phyloP scores from a whole-genome alignment of 2,329 filamentous ascomycete genomes.

The Herpotrichia juniperi region DNA sequence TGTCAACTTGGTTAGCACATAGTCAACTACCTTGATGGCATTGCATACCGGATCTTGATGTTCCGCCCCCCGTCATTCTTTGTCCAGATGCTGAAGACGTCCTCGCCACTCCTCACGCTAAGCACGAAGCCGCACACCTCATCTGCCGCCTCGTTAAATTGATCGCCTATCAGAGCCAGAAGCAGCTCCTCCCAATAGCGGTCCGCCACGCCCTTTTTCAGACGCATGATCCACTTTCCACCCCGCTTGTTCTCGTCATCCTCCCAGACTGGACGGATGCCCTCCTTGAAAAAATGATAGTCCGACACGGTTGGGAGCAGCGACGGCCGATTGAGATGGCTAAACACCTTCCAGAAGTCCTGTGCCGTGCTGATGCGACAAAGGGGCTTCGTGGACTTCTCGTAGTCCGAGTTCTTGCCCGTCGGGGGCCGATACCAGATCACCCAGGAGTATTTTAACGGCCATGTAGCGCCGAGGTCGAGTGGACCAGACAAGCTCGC shows the following conservation, averaged over 20 bases:
- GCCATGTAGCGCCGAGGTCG: conserved; percentile 47
- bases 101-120: conserved; percentile 92
- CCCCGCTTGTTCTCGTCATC: conserved; percentile 96
- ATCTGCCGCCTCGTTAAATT: conserved; percentile 89
- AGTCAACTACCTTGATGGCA: neutral
- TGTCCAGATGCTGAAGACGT: conserved; percentile 98
- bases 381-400: conserved; percentile 91
- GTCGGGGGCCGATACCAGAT: conserved; percentile 98
- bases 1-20: conserved; percentile 48
- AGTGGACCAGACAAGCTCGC: conserved; percentile 50
- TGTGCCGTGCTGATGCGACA: conserved; percentile 82
- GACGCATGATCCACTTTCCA: conserved; percentile 94
- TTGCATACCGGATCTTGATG: conserved; percentile 89
- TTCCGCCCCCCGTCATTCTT: conserved; percentile 91
- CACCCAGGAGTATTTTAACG: conserved; percentile 86
- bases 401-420: conserved; percentile 96
- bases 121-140: conserved; percentile 95
- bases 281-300: conserved; percentile 97
- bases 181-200: conserved; percentile 96
- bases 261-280: conserved; percentile 97
- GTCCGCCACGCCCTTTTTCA: conserved; percentile 97
- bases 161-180: conserved; percentile 88
- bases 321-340: conserved; percentile 88
- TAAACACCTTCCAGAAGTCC: conserved; percentile 89
- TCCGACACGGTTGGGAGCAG: conserved; percentile 89